Evolutionary conservation across 805 yeast species (phyloP), one percentile per base, ranked within the genome.

Genomic region (Candida jianshihensis): DNA sequence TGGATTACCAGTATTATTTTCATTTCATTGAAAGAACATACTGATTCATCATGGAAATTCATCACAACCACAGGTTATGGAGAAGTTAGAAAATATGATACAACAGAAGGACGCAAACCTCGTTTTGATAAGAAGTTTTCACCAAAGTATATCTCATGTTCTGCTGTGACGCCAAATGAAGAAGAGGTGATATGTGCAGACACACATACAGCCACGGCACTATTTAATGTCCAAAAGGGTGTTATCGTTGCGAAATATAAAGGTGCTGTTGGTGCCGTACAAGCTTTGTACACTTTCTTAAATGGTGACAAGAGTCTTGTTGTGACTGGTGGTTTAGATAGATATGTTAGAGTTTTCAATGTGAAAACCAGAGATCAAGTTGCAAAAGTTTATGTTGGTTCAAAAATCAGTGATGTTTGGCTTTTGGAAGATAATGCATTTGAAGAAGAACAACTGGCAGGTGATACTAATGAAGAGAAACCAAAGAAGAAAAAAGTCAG

Each of bases 291-390:
- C 36, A 40, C 57, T 15, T 36, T 43, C 24, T 37, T 53, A 9
- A 22, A 35, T 4, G 50, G 51, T 1, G 57, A 63, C 10, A 60
- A 63, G 5, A 66, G 67, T 9, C 53, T 81, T 20, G 51, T 89
- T 7, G 78, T 78, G 3, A 68, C 85, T 15, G 97, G 95, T 30
- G 95, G 96, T 0, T 69, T 89, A 17, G 98, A 92, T 53, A 70
- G 96, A 50, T 90, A 87, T 50, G 67, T 86, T 19, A 71, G 96
- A 40, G 85, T 84, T 4, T 90, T 73, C 58, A 81, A 87, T 41
- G 54, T 77, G 5, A 61, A 61, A 2, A 60, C 77, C 1, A 68
- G 94, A 35, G 72, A 73, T 30, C 64, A 75, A 33, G 35, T 61
- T 12, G 87, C 77, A 7, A 87, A 87, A 52, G 82, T 85, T 5